Percentiles rank a stretch among this genome's conserved stretches.
These are phyloP conservation scores for Penicillium manginii DNA, from an alignment of 495 filamentous ascomycete species.

Conservation along the genomic window DNA sequence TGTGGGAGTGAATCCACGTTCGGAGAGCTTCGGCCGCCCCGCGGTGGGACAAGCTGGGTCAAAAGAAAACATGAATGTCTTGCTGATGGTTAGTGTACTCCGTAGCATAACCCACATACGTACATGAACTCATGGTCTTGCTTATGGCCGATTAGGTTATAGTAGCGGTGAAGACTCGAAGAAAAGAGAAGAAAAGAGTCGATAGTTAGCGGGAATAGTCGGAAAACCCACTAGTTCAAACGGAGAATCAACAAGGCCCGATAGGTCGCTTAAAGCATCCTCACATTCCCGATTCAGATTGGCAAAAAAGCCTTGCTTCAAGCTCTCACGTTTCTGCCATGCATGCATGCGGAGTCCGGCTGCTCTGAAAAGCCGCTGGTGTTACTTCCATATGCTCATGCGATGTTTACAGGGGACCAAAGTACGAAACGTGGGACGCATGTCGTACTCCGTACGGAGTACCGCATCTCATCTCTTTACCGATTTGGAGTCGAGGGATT, in stretches of 20 bases:
- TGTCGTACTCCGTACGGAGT: not conserved
- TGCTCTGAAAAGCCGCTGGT: not conserved
- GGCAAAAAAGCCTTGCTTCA: not conserved
- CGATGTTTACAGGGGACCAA: not conserved
- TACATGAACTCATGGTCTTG: not conserved
- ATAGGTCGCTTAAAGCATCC: not conserved
- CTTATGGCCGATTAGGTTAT: not conserved
- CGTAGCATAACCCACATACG: not conserved
- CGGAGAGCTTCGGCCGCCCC: slow-evolving; percentile 10
- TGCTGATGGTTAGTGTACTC: not conserved
- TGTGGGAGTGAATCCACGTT: not conserved
- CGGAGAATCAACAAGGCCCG: not conserved
- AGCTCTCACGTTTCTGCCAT: not conserved
- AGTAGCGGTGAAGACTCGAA: not conserved
- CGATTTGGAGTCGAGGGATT: not conserved
- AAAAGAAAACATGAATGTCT: not conserved
- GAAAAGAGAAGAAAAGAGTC: not conserved
- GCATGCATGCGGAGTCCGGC: slow-evolving; percentile 1
- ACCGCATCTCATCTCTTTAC: not conserved
- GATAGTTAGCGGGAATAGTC: not conserved
- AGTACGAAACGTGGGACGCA: not conserved
- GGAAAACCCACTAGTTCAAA: not conserved
- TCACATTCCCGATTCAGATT: not conserved
- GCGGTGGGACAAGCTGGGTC: not conserved
- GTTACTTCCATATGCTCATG: not conserved